Percentiles rank a stretch among this genome's conserved stretches.
These are phyloP conservation scores for Saccharomycopsis sp. DNA, from an alignment of 805 yeast species.

Conservation along the genomic window DNA sequence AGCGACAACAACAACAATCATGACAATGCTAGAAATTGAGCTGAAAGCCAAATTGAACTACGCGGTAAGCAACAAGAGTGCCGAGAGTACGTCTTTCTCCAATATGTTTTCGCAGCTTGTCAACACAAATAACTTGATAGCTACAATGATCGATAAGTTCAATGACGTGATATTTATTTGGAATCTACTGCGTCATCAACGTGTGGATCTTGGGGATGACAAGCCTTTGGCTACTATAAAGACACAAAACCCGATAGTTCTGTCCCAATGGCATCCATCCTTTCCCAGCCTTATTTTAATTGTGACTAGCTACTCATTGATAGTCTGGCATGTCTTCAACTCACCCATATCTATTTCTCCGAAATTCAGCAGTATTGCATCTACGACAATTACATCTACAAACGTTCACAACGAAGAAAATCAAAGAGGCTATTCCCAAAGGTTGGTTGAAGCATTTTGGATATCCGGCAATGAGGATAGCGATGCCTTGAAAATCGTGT, in stretches of 20 bases:
- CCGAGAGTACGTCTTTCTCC: background rate
- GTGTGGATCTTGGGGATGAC: background rate
- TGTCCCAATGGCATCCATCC: constrained; percentile 14
- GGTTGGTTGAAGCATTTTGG: constrained; percentile 1
- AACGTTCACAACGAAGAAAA: background rate
- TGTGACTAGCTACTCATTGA: constrained; percentile 3
- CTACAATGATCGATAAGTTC: background rate
- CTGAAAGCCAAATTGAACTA: background rate
- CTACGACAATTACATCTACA: background rate
- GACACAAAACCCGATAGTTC: background rate
- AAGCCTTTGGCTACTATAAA: background rate
- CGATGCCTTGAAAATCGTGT: background rate
- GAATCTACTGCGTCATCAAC: background rate
- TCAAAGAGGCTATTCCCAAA: background rate
- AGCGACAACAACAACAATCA: background rate
- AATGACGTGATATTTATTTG: background rate
- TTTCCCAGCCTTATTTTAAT: constrained; percentile 7
- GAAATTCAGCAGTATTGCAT: background rate
- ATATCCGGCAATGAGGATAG: background rate
- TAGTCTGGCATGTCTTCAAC: constrained; percentile 12
- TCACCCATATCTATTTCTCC: background rate
- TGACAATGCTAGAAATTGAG: background rate
- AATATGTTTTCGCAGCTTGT: background rate
- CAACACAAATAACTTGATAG: constrained; percentile 10
- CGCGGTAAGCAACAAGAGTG: background rate